Evolutionary conservation across 2,329 filamentous ascomycete genomes (phyloP).

Genomic region (Stachybotrys chartarum): DNA sequence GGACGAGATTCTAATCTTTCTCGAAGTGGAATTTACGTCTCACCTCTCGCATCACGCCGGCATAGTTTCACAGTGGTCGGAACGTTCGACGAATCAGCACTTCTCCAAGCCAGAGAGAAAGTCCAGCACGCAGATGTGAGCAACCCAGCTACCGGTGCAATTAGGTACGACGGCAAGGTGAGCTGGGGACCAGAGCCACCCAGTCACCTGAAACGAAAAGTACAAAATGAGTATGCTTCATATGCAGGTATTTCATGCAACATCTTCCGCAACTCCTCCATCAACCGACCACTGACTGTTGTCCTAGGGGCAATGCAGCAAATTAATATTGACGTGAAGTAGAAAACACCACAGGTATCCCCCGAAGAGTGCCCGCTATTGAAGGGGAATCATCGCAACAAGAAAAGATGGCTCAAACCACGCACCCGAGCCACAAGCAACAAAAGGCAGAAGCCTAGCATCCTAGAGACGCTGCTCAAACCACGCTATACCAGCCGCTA

Average conservation of each 20-base stretch:
- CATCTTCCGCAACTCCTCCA: not conserved
- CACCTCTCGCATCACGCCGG: too few species aligned
- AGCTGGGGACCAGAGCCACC: not conserved
- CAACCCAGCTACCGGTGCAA: not conserved
- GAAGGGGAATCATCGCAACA: constrained; percentile 13
- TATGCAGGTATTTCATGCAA: too few species aligned
- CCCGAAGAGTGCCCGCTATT: constrained; percentile 1
- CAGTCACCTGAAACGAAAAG: too few species aligned
- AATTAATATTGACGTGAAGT: not conserved
- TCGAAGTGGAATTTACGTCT: too few species aligned
- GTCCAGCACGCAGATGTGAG: too few species aligned
- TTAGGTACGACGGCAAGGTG: not conserved
- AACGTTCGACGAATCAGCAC: too few species aligned
- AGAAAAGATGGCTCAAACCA: constrained; percentile 1
- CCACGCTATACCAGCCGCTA: constrained; percentile 3
- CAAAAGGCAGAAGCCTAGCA: constrained; percentile 7
- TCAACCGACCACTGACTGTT: not conserved
- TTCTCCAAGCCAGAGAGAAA: too few species aligned
- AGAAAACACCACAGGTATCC: not conserved
- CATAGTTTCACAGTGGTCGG: too few species aligned
- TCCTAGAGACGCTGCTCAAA: not conserved
- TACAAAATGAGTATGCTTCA: too few species aligned
- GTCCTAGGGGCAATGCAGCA: not conserved
- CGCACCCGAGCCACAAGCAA: constrained; percentile 10
- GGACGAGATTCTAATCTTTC: too few species aligned